phyloP scores from a whole-genome alignment of 2,329 filamentous ascomycete genomes.

The Cladosporium sp. region DNA sequence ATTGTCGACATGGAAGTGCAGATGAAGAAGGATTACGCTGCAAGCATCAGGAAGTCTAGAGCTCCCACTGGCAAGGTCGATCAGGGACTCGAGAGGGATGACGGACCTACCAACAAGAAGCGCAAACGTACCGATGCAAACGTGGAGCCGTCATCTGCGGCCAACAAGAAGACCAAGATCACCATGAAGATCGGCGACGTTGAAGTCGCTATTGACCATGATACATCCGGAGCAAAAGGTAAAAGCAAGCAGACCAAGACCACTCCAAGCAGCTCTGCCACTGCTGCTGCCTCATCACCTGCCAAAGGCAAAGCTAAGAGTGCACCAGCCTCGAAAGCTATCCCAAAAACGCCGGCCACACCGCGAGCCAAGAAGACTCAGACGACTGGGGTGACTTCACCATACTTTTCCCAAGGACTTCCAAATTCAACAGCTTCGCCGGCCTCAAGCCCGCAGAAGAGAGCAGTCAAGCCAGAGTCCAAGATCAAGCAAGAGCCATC shows the following conservation, averaged over 20 bases:
- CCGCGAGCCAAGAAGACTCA: neutral
- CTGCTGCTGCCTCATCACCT: neutral
- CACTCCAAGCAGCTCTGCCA: neutral
- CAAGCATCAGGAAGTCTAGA: conserved; percentile 47
- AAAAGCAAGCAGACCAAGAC: conserved; percentile 15
- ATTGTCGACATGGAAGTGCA: conserved; percentile 50
- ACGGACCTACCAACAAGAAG: conserved; percentile 15
- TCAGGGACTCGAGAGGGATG: neutral
- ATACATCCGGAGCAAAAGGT: neutral
- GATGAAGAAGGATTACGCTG: conserved; percentile 56
- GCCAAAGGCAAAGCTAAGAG: conserved; percentile 12
- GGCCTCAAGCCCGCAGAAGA: neutral
- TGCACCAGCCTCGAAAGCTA: neutral
- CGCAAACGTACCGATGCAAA: conserved; percentile 21
- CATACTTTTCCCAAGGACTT: too few relatives aligned
- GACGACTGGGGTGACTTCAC: too few relatives aligned
- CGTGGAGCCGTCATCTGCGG: neutral
- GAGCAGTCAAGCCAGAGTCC: conserved; percentile 9
- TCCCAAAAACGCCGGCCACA: conserved; percentile 13
- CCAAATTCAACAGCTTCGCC: too few relatives aligned
- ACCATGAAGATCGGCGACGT: conserved; percentile 23
- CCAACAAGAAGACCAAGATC: conserved; percentile 25
- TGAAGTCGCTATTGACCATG: conserved; percentile 24
- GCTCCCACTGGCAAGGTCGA: conserved; percentile 14
- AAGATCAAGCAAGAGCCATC: neutral